These are phyloP conservation scores for Peronospora farinosa DNA, from an alignment of 352 stramenopile genomes.

Conservation along the genomic window DNA sequence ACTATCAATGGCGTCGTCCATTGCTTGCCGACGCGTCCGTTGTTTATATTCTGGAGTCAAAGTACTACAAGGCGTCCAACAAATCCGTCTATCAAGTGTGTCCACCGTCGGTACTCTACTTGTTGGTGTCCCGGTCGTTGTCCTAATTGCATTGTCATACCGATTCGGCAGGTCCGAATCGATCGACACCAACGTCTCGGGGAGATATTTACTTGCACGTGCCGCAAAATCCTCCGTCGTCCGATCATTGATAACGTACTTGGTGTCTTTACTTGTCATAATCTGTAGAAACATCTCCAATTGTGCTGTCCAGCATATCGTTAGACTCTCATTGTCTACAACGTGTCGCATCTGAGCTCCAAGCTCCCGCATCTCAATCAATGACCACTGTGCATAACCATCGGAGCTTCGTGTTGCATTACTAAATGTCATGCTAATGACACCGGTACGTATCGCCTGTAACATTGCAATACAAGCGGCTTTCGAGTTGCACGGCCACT, in stretches of 20 bases:
- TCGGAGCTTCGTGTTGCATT: slow-evolving; percentile 10
- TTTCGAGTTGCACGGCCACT: slow-evolving; percentile 19
- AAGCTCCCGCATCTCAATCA: slow-evolving; percentile 24
- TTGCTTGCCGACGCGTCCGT: neutral
- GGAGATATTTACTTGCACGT: slow-evolving; percentile 15
- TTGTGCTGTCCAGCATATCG: slow-evolving; percentile 11
- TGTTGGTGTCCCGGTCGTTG: neutral
- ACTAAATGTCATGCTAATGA: slow-evolving; percentile 23
- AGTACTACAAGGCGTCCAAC: neutral
- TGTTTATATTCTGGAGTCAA: neutral
- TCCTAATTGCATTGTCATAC: neutral
- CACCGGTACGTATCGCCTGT: slow-evolving; percentile 11
- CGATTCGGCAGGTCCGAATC: slow-evolving; percentile 1
- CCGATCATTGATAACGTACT: slow-evolving; percentile 12
- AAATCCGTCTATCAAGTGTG: neutral
- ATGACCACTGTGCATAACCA: slow-evolving; percentile 20
- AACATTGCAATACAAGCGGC: slow-evolving; percentile 19
- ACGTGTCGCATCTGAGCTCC: slow-evolving; percentile 21
- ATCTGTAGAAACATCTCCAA: slow-evolving; percentile 9
- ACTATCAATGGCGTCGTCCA: neutral
- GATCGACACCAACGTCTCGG: slow-evolving; percentile 12
- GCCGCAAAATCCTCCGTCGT: slow-evolving; percentile 17
- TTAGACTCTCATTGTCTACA: slow-evolving; percentile 5
- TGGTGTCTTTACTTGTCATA: slow-evolving; percentile 15
- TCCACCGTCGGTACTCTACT: neutral